These are phyloP conservation scores for Metschnikowia lachancei DNA, from an alignment of 805 yeast genomes.

Conservation along the genomic window DNA sequence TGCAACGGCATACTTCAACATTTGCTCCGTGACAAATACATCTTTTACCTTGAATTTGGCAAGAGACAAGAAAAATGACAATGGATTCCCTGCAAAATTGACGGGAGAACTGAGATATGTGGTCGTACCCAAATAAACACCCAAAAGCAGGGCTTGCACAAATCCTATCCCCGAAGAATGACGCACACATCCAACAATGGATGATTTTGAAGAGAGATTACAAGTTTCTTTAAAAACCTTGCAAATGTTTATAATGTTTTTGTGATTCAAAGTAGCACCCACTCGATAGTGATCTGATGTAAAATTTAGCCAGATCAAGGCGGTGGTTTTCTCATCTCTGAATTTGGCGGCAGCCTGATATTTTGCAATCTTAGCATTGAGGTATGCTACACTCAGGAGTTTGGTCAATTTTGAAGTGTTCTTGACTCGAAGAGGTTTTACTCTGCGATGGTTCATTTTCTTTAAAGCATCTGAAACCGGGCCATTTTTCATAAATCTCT, in stretches of 20 bases:
- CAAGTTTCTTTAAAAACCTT: slow-evolving; percentile 91
- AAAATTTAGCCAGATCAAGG: slow-evolving; percentile 66
- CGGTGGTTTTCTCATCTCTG: slow-evolving; percentile 44
- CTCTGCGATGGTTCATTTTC: slow-evolving; percentile 34
- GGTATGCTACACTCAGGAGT: slow-evolving; percentile 35
- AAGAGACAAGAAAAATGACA: slow-evolving; percentile 63
- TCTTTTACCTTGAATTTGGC: slow-evolving; percentile 82
- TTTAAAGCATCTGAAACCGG: slow-evolving; percentile 60
- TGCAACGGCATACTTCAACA: slow-evolving; percentile 71
- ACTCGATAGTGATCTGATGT: slow-evolving; percentile 68
- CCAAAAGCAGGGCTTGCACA: slow-evolving; percentile 77
- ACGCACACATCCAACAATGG: slow-evolving; percentile 83
- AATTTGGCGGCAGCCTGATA: slow-evolving; percentile 41
- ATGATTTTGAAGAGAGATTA: slow-evolving; percentile 66
- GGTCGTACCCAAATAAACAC: slow-evolving; percentile 81
- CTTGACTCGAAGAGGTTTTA: slow-evolving; percentile 51
- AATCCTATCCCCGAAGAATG: slow-evolving; percentile 87
- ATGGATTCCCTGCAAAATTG: slow-evolving; percentile 73
- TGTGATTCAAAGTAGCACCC: slow-evolving; percentile 58
- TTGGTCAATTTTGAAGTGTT: slow-evolving; percentile 62
- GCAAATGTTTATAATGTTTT: slow-evolving; percentile 70
- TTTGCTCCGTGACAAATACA: slow-evolving; percentile 77
- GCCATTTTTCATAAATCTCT: slow-evolving; percentile 63
- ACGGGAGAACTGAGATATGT: slow-evolving; percentile 78
- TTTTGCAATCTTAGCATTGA: slow-evolving; percentile 44